Percentiles rank a stretch among this genome's conserved stretches.
Conservation (phyloP, 2,329 filamentous ascomycete species). For the Decorospora gaudefroyi region DNA sequence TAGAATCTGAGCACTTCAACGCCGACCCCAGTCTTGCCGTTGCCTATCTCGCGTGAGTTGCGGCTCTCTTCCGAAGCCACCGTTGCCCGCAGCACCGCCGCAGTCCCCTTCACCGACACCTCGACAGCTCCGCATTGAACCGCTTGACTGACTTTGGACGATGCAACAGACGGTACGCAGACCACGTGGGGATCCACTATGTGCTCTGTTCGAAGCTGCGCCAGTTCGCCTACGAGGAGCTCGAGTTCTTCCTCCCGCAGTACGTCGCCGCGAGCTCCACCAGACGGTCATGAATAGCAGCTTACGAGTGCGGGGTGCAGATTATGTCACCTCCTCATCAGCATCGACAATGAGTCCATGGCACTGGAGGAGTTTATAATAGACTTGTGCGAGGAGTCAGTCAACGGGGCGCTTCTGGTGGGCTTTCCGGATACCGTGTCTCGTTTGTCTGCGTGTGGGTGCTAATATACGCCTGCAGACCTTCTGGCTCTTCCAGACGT, state of each 20-base stretch:
- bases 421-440: constrained; percentile 43
- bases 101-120: constrained; percentile 5
- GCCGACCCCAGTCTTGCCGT: constrained; percentile 86
- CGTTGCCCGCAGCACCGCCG: constrained; percentile 30
- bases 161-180: constrained; percentile 72
- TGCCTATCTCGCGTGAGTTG: constrained; percentile 80
- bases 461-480: constrained; percentile 61
- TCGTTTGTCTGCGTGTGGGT: constrained; percentile 24
- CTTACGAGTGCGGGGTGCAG: constrained; percentile 35
- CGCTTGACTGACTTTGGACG: constrained; percentile 18
- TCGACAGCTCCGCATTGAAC: constrained; percentile 10
- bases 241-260: constrained; percentile 86
- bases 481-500: constrained; percentile 89
- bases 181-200: constrained; percentile 89
- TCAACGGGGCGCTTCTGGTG: constrained; percentile 81
- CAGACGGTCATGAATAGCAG: constrained; percentile 48
- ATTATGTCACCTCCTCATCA: constrained; percentile 84
- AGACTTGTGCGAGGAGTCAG: constrained; percentile 84
- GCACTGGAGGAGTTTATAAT: constrained; percentile 85
- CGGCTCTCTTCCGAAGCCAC: constrained; percentile 30
- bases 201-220: constrained; percentile 86
- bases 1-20: constrained; percentile 93
- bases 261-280: constrained; percentile 29
- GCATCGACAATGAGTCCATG: constrained; percentile 89
- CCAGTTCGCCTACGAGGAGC: constrained; percentile 87